Base-by-base conservation (phyloP, 176 grass and related monocot species). In the Avena insularis region DNA sequence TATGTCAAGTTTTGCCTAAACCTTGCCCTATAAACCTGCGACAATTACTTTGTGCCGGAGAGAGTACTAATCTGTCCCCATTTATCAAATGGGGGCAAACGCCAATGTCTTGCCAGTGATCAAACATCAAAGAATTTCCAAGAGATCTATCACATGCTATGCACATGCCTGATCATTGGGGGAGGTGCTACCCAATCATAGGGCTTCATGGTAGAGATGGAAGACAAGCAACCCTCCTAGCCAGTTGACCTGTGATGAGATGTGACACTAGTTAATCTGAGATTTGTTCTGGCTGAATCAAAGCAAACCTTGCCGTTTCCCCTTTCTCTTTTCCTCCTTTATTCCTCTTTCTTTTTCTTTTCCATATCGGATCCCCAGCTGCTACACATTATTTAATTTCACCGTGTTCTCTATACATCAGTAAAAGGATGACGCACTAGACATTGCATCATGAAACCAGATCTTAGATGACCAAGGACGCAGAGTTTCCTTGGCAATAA, bases 81-180 rank as follows among this genome's bases (percentile, higher is more conserved):
- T 43, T 43, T 43, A 43, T 43, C 40, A 43, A 43, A 43, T 43
- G 40, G 40, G 40, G 40, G 40, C 40, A 43, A 6, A 43, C 6
- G 40, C 40, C 40, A 43, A 43, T 43, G 40, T 43, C 40, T 43
- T 43, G 40, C 40, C 6, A 43, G 40, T 43, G 40, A 43, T 43
- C 40, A 43, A 43, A 43, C 40, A 43, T 43, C 40, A 43, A 43
- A 43, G 40, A 43, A 43, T 43, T 43, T 1, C 40, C 40, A 43
- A 43, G 40, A 43, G 53, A 35, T 33, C 4, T 62, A 13, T 68
- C 87, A 89, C 77, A 92, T 92, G 87, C 35, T 6, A 85, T 78
- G 51, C 82, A 88, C 86, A 64, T 91, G 90, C 55, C 78, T 88
- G 57, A 73, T 85, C 63, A 88, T 86, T 79, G 86, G 86, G 83